A percentile compares a stretch with the other conserved stretches of the same genome.
These are phyloP conservation scores for Trametes punicea DNA, from an alignment of 768 basidiomycete species.

Conservation along the genomic window DNA sequence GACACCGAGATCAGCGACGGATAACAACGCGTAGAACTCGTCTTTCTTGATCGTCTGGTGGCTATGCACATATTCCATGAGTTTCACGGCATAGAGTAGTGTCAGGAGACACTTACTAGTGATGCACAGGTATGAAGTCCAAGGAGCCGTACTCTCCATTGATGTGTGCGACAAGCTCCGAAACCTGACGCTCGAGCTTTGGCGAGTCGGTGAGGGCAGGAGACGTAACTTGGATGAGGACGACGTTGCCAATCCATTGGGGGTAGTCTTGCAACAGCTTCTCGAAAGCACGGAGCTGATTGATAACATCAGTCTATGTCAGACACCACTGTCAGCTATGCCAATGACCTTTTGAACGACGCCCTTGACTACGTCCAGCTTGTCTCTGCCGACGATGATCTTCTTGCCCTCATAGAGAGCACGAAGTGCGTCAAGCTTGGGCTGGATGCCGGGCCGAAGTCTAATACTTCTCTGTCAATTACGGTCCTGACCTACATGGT, in stretches of 20 bases:
- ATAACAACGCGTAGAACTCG: slow-evolving; percentile 94
- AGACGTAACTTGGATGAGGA: slow-evolving; percentile 89
- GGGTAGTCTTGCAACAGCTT: slow-evolving; percentile 92
- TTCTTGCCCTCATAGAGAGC: slow-evolving; percentile 93
- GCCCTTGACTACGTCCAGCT: slow-evolving; percentile 97
- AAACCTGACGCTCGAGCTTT: slow-evolving; percentile 89
- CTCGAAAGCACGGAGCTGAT: slow-evolving; percentile 90
- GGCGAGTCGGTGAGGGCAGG: slow-evolving; percentile 90
- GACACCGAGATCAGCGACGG: slow-evolving; percentile 90
- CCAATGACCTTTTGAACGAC: slow-evolving; percentile 87
- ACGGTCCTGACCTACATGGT: neutral
- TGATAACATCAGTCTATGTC: neutral
- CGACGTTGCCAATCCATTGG: slow-evolving; percentile 90
- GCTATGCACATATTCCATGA: slow-evolving; percentile 37
- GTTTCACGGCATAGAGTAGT: neutral
- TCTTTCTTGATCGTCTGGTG: slow-evolving; percentile 97
- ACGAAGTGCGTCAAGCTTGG: slow-evolving; percentile 84
- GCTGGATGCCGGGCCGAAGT: slow-evolving; percentile 74
- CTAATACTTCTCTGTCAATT: slow-evolving; percentile 31
- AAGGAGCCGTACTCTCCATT: slow-evolving; percentile 94
- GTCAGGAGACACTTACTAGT: slow-evolving; percentile 88
- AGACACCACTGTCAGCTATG: no score
- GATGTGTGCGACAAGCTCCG: slow-evolving; percentile 91
- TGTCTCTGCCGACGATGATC: slow-evolving; percentile 96
- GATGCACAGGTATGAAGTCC: slow-evolving; percentile 96